Percentiles rank a stretch among this genome's conserved stretches.
These are phyloP conservation scores for Hypholoma sublateritium DNA, from an alignment of 768 basidiomycete species.

Conservation along the genomic window DNA sequence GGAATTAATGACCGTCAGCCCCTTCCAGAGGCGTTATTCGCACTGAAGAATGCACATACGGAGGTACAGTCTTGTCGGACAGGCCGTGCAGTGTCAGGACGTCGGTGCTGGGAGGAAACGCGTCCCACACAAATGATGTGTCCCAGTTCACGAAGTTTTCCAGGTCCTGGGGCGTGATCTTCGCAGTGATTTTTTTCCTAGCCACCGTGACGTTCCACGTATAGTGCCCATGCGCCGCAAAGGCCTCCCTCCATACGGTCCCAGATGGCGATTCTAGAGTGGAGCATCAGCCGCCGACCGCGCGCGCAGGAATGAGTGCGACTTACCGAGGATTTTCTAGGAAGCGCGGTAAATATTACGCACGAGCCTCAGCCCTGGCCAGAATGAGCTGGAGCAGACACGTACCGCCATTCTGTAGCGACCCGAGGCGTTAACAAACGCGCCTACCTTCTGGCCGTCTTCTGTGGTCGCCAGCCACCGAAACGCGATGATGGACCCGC, in stretches of 20 bases:
- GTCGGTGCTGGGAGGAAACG: constrained; percentile 61
- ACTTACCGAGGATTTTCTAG: constrained; percentile 45
- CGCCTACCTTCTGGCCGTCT: constrained; percentile 54
- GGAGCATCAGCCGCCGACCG: neutral
- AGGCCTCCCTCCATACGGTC: constrained; percentile 46
- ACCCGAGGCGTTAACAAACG: constrained; percentile 73
- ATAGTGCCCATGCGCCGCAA: constrained; percentile 58
- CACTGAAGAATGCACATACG: constrained; percentile 43
- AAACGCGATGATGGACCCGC: constrained; percentile 67
- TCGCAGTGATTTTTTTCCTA: constrained; percentile 50
- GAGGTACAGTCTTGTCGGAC: constrained; percentile 63
- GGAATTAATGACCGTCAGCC: constrained; percentile 1
- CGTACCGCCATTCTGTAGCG: constrained; percentile 79
- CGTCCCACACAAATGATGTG: constrained; percentile 63
- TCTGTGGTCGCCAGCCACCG: constrained; percentile 67
- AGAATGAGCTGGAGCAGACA: constrained; percentile 11
- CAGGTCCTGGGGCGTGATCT: constrained; percentile 59
- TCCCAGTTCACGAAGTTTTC: constrained; percentile 65
- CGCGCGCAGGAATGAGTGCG: neutral
- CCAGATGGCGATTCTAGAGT: constrained; percentile 23
- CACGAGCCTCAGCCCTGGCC: neutral
- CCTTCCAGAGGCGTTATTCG: neutral
- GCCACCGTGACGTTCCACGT: constrained; percentile 69
- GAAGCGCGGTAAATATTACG: neutral
- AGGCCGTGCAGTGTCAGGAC: constrained; percentile 83